Evolutionary conservation across 345 rosid genomes (phyloP).

Genomic region (Citrus mangshanensis): DNA sequence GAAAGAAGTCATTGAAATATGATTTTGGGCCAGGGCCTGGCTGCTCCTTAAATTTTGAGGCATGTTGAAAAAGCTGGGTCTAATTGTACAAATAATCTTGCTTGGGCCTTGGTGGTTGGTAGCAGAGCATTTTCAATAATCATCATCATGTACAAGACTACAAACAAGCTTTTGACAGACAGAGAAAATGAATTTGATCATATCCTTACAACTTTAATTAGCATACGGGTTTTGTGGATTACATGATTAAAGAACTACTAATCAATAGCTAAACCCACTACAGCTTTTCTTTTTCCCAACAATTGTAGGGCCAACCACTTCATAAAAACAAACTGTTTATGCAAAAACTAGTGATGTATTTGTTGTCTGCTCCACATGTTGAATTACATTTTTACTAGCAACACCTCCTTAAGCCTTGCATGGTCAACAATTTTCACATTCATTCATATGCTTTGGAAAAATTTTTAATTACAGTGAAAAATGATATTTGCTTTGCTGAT

Average conservation of each 20-base stretch:
- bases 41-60: neutral
- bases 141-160: neutral
- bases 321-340: no score
- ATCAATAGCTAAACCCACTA: no score
- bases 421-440: no score
- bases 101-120: neutral
- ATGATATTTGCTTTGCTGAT: neutral
- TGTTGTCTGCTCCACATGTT: no score
- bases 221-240: neutral
- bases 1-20: neutral
- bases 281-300: no score
- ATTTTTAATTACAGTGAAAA: neutral
- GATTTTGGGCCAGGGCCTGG: neutral
- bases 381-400: no score
- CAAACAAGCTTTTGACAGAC: neutral
- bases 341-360: no score
- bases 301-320: no score
- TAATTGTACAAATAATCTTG: neutral
- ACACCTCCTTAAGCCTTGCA: no score
- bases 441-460: neutral
- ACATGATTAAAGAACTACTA: no score
- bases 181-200: no score
- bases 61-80: neutral
- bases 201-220: no score
- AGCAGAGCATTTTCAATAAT: neutral